phyloP scores from a whole-genome alignment of 2,329 filamentous ascomycete species.

The Penicillium palitans region DNA sequence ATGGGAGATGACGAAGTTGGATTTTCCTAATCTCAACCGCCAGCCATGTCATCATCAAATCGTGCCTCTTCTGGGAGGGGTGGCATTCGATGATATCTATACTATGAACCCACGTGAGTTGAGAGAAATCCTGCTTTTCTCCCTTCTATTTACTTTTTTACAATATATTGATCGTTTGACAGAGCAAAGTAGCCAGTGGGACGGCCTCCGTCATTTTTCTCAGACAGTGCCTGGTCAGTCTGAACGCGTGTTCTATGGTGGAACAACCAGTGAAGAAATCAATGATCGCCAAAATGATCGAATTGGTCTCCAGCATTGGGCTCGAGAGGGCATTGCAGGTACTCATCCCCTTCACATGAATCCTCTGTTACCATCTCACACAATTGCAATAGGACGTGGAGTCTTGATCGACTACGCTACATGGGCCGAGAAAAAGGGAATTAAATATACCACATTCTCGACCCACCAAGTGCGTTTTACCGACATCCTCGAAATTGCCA shows the following conservation, averaged over 20 bases:
- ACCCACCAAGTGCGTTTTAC: constrained; percentile 41
- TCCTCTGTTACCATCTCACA: not conserved
- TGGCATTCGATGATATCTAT: constrained; percentile 54
- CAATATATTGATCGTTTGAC: constrained; percentile 2
- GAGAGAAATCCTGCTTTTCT: not conserved
- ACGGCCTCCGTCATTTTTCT: constrained; percentile 53
- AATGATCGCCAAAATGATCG: constrained; percentile 45
- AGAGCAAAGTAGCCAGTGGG: constrained; percentile 55
- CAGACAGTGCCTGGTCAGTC: constrained; percentile 40
- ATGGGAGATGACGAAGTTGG: constrained; percentile 59
- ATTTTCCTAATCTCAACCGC: constrained; percentile 56
- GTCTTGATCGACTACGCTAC: constrained; percentile 54
- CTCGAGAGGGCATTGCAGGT: constrained; percentile 49
- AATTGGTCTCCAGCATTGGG: constrained; percentile 53
- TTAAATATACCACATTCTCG: constrained; percentile 46
- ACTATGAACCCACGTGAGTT: constrained; percentile 51
- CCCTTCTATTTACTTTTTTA: not conserved
- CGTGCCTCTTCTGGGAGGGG: constrained; percentile 49
- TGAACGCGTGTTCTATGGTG: constrained; percentile 52
- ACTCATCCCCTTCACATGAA: not conserved
- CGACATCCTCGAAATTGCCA: constrained; percentile 42
- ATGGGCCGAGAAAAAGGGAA: constrained; percentile 45
- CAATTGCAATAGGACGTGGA: constrained; percentile 45
- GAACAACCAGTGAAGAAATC: constrained; percentile 50
- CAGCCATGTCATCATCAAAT: constrained; percentile 54